Evolutionary conservation across 2,329 filamentous ascomycete genomes (phyloP).

Genomic region (Lachnellula hyalina): DNA sequence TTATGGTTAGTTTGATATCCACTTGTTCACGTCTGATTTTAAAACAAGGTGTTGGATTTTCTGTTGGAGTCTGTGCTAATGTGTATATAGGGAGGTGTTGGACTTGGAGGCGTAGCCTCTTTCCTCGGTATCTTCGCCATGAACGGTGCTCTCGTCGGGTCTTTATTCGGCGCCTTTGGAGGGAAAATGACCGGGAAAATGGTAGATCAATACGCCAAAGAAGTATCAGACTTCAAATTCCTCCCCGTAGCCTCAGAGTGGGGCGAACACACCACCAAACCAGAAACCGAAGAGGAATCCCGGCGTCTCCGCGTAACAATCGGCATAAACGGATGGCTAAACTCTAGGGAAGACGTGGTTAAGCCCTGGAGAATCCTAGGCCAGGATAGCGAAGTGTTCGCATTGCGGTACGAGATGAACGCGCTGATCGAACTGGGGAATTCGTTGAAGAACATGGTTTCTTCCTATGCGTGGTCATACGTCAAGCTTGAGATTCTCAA

Average conservation of each 20-base stretch:
- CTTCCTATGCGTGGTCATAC: conserved; percentile 49
- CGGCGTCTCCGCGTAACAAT: conserved; percentile 71
- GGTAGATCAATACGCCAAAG: conserved; percentile 81
- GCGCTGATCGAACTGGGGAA: conserved; percentile 71
- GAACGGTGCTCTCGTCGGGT: conserved; percentile 78
- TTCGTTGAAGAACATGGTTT: conserved; percentile 64
- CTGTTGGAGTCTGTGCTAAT: too few relatives aligned
- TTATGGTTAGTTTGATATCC: conserved; percentile 50
- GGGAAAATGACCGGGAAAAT: conserved; percentile 74
- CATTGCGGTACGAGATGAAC: conserved; percentile 76
- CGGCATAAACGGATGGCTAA: conserved; percentile 83
- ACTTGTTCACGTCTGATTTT: too few relatives aligned
- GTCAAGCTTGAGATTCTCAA: conserved; percentile 60
- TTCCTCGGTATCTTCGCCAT: conserved; percentile 84
- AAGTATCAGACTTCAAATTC: conserved; percentile 78
- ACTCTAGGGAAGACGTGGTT: conserved; percentile 66
- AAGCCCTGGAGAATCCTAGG: conserved; percentile 75
- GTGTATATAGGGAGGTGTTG: conserved; percentile 53
- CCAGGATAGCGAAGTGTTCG: conserved; percentile 72
- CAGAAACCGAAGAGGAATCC: conserved; percentile 33
- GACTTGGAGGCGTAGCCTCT: conserved; percentile 77
- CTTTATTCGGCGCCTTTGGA: conserved; percentile 84
- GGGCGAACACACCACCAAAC: conserved; percentile 22
- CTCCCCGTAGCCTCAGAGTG: conserved; percentile 57
- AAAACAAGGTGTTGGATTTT: too few relatives aligned